Evolutionary conservation across 805 yeast species (phyloP).

Genomic region (Maudiozyma serrabonitensis): DNA sequence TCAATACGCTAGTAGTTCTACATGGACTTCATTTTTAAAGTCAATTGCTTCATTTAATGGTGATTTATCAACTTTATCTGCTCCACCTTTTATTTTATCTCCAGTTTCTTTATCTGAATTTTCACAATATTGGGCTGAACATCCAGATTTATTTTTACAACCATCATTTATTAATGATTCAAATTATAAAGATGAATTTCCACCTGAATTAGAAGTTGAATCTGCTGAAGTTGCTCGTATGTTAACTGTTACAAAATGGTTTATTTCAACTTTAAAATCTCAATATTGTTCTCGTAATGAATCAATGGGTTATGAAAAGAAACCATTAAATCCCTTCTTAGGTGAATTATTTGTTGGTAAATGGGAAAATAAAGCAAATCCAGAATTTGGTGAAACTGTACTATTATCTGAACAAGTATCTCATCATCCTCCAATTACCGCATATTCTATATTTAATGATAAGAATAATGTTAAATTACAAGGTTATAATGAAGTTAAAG

Average conservation of each 20-base stretch:
- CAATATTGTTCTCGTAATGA: conserved; percentile 92
- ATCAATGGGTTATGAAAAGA: conserved; percentile 89
- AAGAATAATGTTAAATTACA: conserved; percentile 59
- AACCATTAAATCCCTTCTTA: conserved; percentile 91
- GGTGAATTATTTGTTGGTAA: conserved; percentile 92
- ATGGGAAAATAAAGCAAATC: conserved; percentile 54
- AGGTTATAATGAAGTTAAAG: conserved; percentile 85
- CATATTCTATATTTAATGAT: conserved; percentile 71
- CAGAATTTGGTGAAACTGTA: conserved; percentile 62
- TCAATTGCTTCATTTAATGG: conserved; percentile 91
- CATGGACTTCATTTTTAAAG: conserved; percentile 89
- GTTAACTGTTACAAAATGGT: conserved; percentile 82
- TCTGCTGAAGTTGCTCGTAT: conserved; percentile 43
- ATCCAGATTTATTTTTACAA: conserved; percentile 71
- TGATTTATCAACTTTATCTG: conserved; percentile 86
- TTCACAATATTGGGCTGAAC: conserved; percentile 94
- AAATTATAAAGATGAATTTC: conserved; percentile 13
- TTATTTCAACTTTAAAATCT: conserved; percentile 79
- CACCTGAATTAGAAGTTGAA: conserved; percentile 33
- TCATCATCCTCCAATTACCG: conserved; percentile 96
- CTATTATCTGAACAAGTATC: conserved; percentile 87
- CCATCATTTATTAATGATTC: conserved; percentile 40
- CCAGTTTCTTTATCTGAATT: conserved; percentile 85
- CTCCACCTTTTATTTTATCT: conserved; percentile 93
- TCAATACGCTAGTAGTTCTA: conserved; percentile 33